Evolutionary conservation across 495 filamentous ascomycete species (phyloP).

Genomic region (Talaromyces trachyspermus): DNA sequence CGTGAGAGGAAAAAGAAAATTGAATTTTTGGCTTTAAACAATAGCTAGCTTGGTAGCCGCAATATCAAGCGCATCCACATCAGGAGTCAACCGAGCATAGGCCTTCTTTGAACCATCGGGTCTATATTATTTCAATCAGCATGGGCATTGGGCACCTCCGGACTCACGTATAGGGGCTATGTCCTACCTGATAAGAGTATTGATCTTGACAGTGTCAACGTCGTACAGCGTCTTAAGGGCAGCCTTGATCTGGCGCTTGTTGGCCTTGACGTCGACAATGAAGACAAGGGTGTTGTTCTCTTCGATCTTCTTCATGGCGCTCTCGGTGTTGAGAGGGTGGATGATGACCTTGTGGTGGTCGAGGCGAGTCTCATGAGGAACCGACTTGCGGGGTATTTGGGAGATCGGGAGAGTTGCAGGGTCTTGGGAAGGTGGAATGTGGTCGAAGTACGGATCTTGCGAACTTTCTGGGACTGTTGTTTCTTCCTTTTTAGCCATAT

Average conservation of each 20-base stretch:
- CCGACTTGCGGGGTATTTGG: slow-evolving; percentile 97
- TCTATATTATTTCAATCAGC: slow-evolving; percentile 31
- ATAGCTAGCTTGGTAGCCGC: slow-evolving; percentile 97
- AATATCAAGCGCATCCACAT: slow-evolving; percentile 98
- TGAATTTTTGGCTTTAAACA: slow-evolving; percentile 54
- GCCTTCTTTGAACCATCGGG: slow-evolving; percentile 99
- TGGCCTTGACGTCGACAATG: slow-evolving; percentile 96
- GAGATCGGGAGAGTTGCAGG: slow-evolving; percentile 78
- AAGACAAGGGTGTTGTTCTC: slow-evolving; percentile 99
- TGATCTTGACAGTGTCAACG: slow-evolving; percentile 96
- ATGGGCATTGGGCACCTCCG: background rate
- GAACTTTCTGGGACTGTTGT: slow-evolving; percentile 74
- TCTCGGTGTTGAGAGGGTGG: slow-evolving; percentile 90
- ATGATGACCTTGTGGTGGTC: slow-evolving; percentile 89
- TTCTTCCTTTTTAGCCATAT: slow-evolving; percentile 33
- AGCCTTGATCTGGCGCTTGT: slow-evolving; percentile 99
- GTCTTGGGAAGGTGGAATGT: slow-evolving; percentile 98
- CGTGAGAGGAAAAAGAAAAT: background rate
- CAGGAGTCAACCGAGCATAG: slow-evolving; percentile 85
- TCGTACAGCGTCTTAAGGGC: slow-evolving; percentile 99
- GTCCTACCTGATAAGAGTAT: slow-evolving; percentile 91
- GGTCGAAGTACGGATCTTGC: slow-evolving; percentile 85
- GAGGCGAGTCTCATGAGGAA: slow-evolving; percentile 81
- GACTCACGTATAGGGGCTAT: no score
- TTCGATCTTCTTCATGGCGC: slow-evolving; percentile 99